Conservation (phyloP, 2,329 filamentous ascomycete genomes). For the Dactylellina cionopaga region DNA sequence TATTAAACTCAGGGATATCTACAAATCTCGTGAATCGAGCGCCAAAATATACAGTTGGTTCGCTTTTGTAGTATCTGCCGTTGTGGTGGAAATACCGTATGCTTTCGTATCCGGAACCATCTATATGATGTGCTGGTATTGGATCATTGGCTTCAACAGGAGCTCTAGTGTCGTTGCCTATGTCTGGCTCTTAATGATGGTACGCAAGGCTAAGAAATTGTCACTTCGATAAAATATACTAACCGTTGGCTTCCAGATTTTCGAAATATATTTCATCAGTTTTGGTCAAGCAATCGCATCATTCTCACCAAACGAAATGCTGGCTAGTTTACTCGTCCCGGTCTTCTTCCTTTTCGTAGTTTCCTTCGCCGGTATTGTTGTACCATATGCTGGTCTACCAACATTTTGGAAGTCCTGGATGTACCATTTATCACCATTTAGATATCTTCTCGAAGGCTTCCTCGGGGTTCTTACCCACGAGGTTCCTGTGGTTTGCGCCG, state of each 20-base stretch:
- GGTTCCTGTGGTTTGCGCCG: slow-evolving; percentile 67
- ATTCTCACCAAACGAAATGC: slow-evolving; percentile 72
- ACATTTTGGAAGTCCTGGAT: slow-evolving; percentile 74
- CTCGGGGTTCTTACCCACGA: slow-evolving; percentile 68
- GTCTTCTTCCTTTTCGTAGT: slow-evolving; percentile 76
- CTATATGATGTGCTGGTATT: slow-evolving; percentile 73
- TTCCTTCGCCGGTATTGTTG: slow-evolving; percentile 78
- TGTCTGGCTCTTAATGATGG: slow-evolving; percentile 71
- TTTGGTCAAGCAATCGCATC: slow-evolving; percentile 76
- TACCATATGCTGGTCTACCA: slow-evolving; percentile 72
- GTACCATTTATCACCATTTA: slow-evolving; percentile 75
- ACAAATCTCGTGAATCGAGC: slow-evolving; percentile 76
- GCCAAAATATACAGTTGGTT: slow-evolving; percentile 82
- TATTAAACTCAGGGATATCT: slow-evolving; percentile 73
- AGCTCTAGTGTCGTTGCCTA: slow-evolving; percentile 68
- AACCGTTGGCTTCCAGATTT: slow-evolving; percentile 58
- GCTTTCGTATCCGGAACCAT: slow-evolving; percentile 72
- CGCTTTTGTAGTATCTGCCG: slow-evolving; percentile 73
- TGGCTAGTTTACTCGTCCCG: slow-evolving; percentile 74
- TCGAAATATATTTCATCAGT: slow-evolving; percentile 73
- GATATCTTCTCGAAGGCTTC: slow-evolving; percentile 73
- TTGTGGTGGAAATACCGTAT: slow-evolving; percentile 77
- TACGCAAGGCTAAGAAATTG: slow-evolving; percentile 58
- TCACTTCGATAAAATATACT: background rate
- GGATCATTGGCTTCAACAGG: slow-evolving; percentile 53